phyloP scores from a whole-genome alignment of 2,329 filamentous ascomycete species.

The Dichotomopilus funicola region DNA sequence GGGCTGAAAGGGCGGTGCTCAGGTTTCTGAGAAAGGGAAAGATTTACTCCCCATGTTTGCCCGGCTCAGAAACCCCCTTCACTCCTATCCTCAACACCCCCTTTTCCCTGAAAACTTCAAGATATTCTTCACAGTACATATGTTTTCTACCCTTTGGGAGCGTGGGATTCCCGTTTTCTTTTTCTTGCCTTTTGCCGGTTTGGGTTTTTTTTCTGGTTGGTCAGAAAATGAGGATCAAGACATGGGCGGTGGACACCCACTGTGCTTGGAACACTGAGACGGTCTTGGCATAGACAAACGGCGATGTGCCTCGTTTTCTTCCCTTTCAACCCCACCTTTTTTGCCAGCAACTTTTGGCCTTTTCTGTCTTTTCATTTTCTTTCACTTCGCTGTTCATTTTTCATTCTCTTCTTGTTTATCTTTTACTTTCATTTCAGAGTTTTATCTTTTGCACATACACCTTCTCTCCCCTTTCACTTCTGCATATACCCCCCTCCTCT shows the following conservation, averaged over 20 bases:
- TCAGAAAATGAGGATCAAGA: constrained; percentile 9
- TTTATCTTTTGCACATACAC: not conserved
- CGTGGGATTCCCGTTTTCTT: not conserved
- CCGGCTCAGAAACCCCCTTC: not conserved
- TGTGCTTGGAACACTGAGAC: not conserved
- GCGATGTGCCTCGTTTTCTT: not conserved
- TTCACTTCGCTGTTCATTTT: constrained; percentile 1
- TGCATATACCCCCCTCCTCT: constrained; percentile 18
- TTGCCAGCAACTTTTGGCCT: not conserved
- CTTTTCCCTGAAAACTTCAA: too few relatives aligned
- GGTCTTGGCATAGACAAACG: not conserved
- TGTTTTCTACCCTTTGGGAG: too few relatives aligned
- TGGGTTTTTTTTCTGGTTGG: constrained; percentile 12
- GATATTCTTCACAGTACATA: too few relatives aligned
- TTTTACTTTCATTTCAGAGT: constrained; percentile 1
- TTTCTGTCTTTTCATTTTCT: constrained; percentile 1
- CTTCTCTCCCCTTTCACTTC: constrained; percentile 5
- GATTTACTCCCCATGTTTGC: not conserved
- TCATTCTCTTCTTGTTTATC: not conserved
- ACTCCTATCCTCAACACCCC: not conserved
- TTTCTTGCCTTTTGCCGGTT: not conserved
- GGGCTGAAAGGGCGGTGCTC: not conserved
- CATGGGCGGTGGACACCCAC: not conserved
- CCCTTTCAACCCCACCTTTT: not conserved
- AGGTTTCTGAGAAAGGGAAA: constrained; percentile 8